phyloP scores from a whole-genome alignment of 225 moss, liverwort and hornwort species.

The Physcomitrium patens region DNA sequence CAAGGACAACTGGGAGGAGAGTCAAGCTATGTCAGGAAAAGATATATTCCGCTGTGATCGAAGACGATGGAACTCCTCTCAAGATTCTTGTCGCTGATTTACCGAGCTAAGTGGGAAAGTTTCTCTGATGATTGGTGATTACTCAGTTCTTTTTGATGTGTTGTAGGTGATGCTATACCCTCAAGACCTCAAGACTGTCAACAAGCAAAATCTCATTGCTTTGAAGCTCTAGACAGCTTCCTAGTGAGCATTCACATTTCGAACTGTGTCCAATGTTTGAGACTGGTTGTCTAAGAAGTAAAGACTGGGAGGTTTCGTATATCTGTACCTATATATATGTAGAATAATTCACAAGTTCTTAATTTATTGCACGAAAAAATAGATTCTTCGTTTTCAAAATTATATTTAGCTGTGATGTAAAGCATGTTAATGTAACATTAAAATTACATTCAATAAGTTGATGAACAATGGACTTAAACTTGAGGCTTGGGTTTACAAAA shows the following conservation, averaged over 20 bases:
- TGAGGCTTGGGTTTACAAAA: no score
- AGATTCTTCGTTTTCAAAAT: no score
- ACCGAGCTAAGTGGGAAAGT: neutral
- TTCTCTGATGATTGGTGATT: neutral
- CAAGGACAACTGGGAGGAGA: conserved; percentile 27
- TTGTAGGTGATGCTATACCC: neutral
- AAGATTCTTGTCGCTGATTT: conserved; percentile 19
- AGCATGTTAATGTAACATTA: no score
- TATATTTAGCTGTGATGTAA: no score
- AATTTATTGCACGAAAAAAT: no score
- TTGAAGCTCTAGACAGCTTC: neutral
- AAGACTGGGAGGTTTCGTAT: neutral
- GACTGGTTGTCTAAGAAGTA: neutral
- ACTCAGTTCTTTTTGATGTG: neutral
- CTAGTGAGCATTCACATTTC: neutral
- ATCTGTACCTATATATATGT: no score
- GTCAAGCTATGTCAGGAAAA: conserved; percentile 5
- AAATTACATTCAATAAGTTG: no score
- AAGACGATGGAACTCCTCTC: conserved; percentile 25
- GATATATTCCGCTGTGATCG: conserved; percentile 19
- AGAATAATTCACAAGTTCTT: no score
- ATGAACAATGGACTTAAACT: no score
- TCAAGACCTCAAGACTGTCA: neutral
- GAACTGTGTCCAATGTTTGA: neutral
- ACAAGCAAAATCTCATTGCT: conserved; percentile 1